These are phyloP conservation scores for Fraxinus xanthoxyloides DNA, from an alignment of 305 asterid genomes.

Conservation along the genomic window DNA sequence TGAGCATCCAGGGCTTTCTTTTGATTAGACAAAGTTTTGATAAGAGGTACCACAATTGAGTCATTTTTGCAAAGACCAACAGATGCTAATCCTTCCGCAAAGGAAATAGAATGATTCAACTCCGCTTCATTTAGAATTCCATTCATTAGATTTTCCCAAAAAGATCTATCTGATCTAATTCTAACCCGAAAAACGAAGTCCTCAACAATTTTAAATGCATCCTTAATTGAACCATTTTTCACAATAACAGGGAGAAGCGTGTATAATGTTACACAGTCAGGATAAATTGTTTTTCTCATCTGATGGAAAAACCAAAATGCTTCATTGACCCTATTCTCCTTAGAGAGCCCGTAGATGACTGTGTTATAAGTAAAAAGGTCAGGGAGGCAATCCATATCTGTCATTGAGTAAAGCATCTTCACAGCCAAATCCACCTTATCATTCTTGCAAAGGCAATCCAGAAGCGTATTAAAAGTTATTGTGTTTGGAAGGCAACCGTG, in stretches of 20 bases:
- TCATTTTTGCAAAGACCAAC: slow-evolving; percentile 68
- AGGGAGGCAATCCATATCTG: slow-evolving; percentile 61
- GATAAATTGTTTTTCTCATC: slow-evolving; percentile 68
- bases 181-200: slow-evolving; percentile 38
- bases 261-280: slow-evolving; percentile 67
- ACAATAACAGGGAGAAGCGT: slow-evolving; percentile 74
- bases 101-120: slow-evolving; percentile 47
- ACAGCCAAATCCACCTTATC: slow-evolving; percentile 69
- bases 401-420: slow-evolving; percentile 66
- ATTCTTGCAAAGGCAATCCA: slow-evolving; percentile 86
- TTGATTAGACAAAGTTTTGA: slow-evolving; percentile 60
- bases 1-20: slow-evolving; percentile 76
- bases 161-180: slow-evolving; percentile 32
- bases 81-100: slow-evolving; percentile 56
- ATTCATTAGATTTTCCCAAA: slow-evolving; percentile 72
- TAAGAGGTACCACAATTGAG: slow-evolving; percentile 57
- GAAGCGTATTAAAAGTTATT: slow-evolving; percentile 74
- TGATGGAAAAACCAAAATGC: slow-evolving; percentile 92
- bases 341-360: slow-evolving; percentile 68
- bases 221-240: slow-evolving; percentile 62
- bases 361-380: slow-evolving; percentile 84
- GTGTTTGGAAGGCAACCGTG: slow-evolving; percentile 78
- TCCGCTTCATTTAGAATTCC: slow-evolving; percentile 69
- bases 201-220: slow-evolving; percentile 62
- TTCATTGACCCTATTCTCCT: slow-evolving; percentile 62